These are phyloP conservation scores for Solanum ossicruentum DNA, from an alignment of 257 asterid genomes.

Conservation along the genomic window DNA sequence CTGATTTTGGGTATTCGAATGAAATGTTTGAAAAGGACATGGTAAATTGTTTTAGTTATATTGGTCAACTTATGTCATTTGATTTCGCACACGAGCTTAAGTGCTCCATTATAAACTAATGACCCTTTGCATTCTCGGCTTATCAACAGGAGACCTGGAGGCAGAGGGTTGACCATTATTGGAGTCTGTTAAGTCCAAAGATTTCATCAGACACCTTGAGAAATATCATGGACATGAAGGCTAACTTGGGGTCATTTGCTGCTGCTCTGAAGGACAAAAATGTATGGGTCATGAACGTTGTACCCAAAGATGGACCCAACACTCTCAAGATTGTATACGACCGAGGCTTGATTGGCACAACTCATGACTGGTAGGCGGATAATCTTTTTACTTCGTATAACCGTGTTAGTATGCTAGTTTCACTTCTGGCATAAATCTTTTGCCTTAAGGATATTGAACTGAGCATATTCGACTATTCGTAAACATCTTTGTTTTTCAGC, in stretches of 20 bases:
- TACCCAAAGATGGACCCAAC: conserved; percentile 88
- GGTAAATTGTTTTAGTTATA: conserved; percentile 30
- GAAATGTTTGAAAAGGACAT: conserved; percentile 79
- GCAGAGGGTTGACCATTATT: conserved; percentile 64
- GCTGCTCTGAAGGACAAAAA: conserved; percentile 85
- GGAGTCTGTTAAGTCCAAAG: conserved; percentile 68
- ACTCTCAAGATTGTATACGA: conserved; percentile 80
- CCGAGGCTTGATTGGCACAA: conserved; percentile 82
- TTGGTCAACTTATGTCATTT: background rate
- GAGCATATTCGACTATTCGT: background rate
- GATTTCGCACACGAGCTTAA: background rate
- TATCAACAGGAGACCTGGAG: conserved; percentile 61
- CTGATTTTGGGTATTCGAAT: conserved; percentile 83
- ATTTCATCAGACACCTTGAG: conserved; percentile 57
- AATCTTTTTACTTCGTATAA: background rate
- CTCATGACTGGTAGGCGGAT: conserved; percentile 62
- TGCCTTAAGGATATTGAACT: background rate
- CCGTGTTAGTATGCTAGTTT: background rate
- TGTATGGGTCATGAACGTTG: conserved; percentile 96
- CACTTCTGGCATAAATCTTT: background rate
- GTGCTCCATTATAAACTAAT: background rate
- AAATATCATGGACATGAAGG: conserved; percentile 96
- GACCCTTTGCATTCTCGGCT: background rate
- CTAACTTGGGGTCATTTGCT: conserved; percentile 87
- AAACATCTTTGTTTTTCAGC: background rate